A percentile compares a stretch with the other conserved stretches of the same genome.
These are phyloP conservation scores for Ganoderma meredithae DNA, from an alignment of 1,284 basidiomycete genomes.

Conservation along the genomic window DNA sequence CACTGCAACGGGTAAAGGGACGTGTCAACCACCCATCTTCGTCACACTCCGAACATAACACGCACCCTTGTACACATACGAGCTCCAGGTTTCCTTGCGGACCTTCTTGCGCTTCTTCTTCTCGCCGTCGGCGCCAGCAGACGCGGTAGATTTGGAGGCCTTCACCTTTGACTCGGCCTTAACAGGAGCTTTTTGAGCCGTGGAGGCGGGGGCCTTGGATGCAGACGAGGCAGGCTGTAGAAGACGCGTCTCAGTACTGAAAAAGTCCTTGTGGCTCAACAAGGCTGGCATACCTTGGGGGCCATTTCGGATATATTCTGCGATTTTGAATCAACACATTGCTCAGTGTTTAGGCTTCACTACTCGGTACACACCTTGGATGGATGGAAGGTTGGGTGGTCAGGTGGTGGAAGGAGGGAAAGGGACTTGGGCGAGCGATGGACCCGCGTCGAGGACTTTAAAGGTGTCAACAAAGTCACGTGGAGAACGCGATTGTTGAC, in stretches of 20 bases:
- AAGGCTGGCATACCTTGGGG: conserved; percentile 37
- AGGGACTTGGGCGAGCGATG: conserved; percentile 18
- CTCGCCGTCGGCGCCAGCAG: conserved; percentile 52
- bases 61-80: conserved; percentile 75
- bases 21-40: conserved; percentile 26
- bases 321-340: conserved; percentile 5
- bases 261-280: conserved; percentile 19
- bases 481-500: conserved; percentile 29
- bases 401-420: conserved; percentile 28
- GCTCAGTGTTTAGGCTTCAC: background rate
- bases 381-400: conserved; percentile 6
- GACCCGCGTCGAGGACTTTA: conserved; percentile 34
- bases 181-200: conserved; percentile 60
- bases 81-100: conserved; percentile 73
- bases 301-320: conserved; percentile 36
- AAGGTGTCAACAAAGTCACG: conserved; percentile 37
- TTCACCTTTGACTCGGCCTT: conserved; percentile 49
- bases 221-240: conserved; percentile 56
- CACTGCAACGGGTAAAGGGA: conserved; percentile 47
- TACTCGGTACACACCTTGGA: conserved; percentile 21
- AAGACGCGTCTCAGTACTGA: conserved; percentile 21
- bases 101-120: conserved; percentile 68
- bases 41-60: conserved; percentile 16
- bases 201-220: conserved; percentile 60
- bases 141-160: conserved; percentile 48